A percentile compares a stretch with the other conserved stretches of the same genome.
Evolutionary conservation across 495 filamentous ascomycete genomes (phyloP).

Genomic region (Xylaria venustula): DNA sequence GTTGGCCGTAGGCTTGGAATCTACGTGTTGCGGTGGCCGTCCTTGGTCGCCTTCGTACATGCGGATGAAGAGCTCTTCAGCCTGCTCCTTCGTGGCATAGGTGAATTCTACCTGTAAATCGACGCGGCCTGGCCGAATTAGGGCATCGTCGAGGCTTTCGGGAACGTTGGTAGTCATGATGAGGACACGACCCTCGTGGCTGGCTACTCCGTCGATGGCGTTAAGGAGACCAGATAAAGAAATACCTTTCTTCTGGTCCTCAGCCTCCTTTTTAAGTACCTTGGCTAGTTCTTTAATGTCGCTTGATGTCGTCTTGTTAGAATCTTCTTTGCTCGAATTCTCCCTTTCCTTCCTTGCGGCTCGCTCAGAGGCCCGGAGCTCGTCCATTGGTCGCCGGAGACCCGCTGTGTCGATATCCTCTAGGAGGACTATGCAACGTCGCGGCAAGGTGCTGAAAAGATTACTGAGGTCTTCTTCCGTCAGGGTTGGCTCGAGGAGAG

Average conservation of each 20-base stretch:
- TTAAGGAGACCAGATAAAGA: constrained; percentile 80
- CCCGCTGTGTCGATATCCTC: constrained; percentile 73
- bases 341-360: constrained; percentile 2
- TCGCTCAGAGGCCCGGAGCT: constrained; percentile 18
- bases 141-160: constrained; percentile 69
- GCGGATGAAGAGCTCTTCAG: constrained; percentile 65
- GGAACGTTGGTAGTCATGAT: constrained; percentile 85
- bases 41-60: constrained; percentile 59
- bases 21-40: neutral
- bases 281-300: constrained; percentile 38
- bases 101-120: constrained; percentile 72
- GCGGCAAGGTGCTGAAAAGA: constrained; percentile 65
- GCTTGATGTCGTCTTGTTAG: constrained; percentile 4
- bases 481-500: constrained; percentile 58
- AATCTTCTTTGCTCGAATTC: constrained; percentile 12
- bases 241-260: constrained; percentile 47
- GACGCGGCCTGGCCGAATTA: constrained; percentile 73
- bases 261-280: constrained; percentile 32
- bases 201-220: constrained; percentile 77
- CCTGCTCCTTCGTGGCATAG: constrained; percentile 61
- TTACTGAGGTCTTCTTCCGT: constrained; percentile 67
- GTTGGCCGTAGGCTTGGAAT: neutral
- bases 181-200: constrained; percentile 75
- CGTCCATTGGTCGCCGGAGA: constrained; percentile 48
- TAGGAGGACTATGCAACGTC: constrained; percentile 64